Base-by-base conservation (phyloP, 495 filamentous ascomycete genomes). In the Aspergillus nidulans region DNA sequence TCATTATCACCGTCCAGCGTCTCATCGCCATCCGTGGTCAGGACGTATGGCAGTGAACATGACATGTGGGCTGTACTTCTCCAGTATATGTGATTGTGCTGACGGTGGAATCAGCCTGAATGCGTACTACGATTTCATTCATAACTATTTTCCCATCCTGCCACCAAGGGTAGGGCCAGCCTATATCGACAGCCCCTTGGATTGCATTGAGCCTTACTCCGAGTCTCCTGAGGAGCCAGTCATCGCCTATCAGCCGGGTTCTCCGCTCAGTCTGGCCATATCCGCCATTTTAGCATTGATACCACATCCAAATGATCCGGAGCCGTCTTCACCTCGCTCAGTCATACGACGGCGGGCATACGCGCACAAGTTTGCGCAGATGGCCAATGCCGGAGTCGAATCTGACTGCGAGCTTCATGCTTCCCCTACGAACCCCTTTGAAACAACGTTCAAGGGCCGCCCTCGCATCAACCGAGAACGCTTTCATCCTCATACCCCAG, bases 71-170 rank as follows among this genome's bases (percentile, higher is more conserved):
- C 66, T 49, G 2, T 36, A 16, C 13, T 34, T 47, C 4, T 1
- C n/a, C 8, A 49, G 12, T 23, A 21, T 34, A 16, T 26, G 30
- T 10, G 10, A 20, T 19, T 8, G 7, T 57, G 49, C 64, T 74
- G 67, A 65, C 69, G 12, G 13, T 34, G 12, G 4, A 0, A 6
- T 26, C 55, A 85, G 82, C 61, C 64, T 85, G 49, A 79, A 79
- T 48, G 82, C 80, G 21, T 84, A 84, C 59, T 85, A 84, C 58
- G 76, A 80, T 24, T 84, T 78, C 60, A 80, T 84, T 39, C 81
- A 85, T 63, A 62, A 67, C 16, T 84, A 80, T 62, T 81, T 85
- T 45, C 81, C 82, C 4, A 79, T 85, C 46, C 58, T 85, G 42
- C 80, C 82, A 8, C 76, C 82, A 5, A 73, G 80, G 30, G 71